Base-by-base conservation (phyloP, 2,329 filamentous ascomycete genomes). In the Calonectria naviculata region DNA sequence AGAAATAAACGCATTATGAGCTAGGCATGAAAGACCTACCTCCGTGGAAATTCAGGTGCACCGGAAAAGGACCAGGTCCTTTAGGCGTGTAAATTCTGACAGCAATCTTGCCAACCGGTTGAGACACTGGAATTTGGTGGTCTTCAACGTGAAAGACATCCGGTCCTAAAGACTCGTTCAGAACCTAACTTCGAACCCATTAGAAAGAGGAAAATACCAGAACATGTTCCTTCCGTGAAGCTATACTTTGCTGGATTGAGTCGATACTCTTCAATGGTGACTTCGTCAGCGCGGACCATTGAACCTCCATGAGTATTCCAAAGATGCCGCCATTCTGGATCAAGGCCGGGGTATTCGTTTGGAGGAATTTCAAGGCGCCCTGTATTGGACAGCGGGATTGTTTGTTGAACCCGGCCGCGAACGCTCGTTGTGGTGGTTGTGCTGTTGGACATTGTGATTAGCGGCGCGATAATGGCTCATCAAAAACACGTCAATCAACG, bases 251-350 rank as follows among this genome's bases (percentile, higher is more conserved):
- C 69, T 2, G 79, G 78, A 12, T 71, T 72, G 31, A 72, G 38
- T 17, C 77, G 74, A 56, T 79, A 80, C 31, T 79, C 71, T 12
- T 80, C 78, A 9, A 81, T 67, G 7, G 70, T 77, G 6, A 81
- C 73, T 61, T 80, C 71, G 26, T 81, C 79, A 1, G 79, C 78
- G 19, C 77, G 73, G 5, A 74, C 65, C 62, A 81, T 76, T 6
- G 73, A 72, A 17, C 73, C 70, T n/a, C 80, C 80, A 46, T 80
- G 73, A 5, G 74, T 65, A 46, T 75, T 75, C 80, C 79, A 82
- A 31, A 81, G 63, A 19, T 71, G 38, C 17, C 74, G 65, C 78
- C 80, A 82, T 75, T 81, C 74, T 1, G 69, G 65, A 62, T 82
- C 79, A 7, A 82, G 65, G 0, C 76, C 78, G 0, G 42, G 41